Evolutionary conservation across 1,139 yeast species (phyloP), one percentile per base, ranked within the genome.

Genomic region (Suhomyces terraborum): DNA sequence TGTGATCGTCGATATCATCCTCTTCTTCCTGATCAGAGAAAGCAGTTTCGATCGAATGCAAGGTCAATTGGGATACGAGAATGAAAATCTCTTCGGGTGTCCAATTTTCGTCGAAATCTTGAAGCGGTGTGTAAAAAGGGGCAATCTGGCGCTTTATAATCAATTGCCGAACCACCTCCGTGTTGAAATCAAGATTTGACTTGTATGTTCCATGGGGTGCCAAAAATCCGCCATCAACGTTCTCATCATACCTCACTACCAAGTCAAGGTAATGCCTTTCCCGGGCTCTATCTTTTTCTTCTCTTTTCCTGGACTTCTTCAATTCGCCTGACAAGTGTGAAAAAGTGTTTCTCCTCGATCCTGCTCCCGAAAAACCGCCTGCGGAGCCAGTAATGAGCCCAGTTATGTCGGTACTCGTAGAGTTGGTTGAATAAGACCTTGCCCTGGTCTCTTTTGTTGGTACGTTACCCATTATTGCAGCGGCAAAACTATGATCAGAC

Each of bases 141-240:
- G 98, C 91, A 35, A 93, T 56, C 50, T 75, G 76, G 32, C 98
- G 75, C 34, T 55, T 53, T 4, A 63, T 52, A 17, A 91, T 85
- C 29, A 87, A 66, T 19, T 67, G 74, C 35, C 88, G 77, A 8
- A 91, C 96, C 2, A 84, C 70, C 26, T 78, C 79, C 12, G 86
- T 77, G 55, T 84, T 79, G 64, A 80, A 93, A 59, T 87, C 96
- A 47, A 87, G 73, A 42, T 84, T 80, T 45, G 84, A 73, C 50
- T 76, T 79, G 62, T 91, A 91, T 23, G 88, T 87, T 1, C 96
- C 97, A 62, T 76, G 88, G 0, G 97, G 96, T 1, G 95, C 96
- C 49, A 85, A 62, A 54, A 64, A 84, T 0, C 93, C 94, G 10
- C 94, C 94, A 61, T 85, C 93, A 9, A 84, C 88, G 42, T 67